Percentiles rank a stretch among this genome's conserved stretches.
These are phyloP conservation scores for Eucalyptus microcorys DNA, from an alignment of 345 rosid species.

Conservation along the genomic window DNA sequence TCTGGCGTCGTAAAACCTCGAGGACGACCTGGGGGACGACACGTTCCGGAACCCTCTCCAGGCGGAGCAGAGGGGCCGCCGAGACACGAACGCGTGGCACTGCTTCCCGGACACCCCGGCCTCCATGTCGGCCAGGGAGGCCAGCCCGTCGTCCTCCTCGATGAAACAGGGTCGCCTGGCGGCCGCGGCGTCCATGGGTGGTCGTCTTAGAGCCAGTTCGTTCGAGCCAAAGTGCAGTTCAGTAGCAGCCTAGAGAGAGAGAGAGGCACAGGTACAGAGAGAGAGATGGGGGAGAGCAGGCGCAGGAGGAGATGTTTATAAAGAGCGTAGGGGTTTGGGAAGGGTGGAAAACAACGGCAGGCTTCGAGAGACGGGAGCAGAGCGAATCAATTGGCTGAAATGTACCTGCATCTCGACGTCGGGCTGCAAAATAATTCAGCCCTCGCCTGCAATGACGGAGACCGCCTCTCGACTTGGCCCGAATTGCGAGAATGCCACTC, in stretches of 20 bases:
- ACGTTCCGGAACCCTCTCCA: slow-evolving; percentile 27
- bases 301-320: not conserved
- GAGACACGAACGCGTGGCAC: slow-evolving; percentile 11
- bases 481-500: not conserved
- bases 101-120: slow-evolving; percentile 39
- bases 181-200: not conserved
- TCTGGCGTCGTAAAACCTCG: slow-evolving; percentile 56
- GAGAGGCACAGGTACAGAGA: not conserved
- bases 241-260: not conserved
- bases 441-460: not conserved
- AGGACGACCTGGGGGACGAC: slow-evolving; percentile 40
- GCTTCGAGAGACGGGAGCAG: not conserved
- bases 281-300: not conserved
- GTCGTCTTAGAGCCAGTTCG: not conserved
- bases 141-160: slow-evolving; percentile 42
- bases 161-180: slow-evolving; percentile 31
- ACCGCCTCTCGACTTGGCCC: not conserved
- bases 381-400: not conserved
- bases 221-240: not conserved
- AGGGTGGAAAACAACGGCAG: not conserved
- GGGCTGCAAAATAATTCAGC: not conserved
- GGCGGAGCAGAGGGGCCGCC: slow-evolving; percentile 15
- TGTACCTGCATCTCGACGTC: not conserved
- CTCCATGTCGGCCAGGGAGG: slow-evolving; percentile 50
- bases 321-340: not conserved